Evolutionary conservation across 345 rosid species (phyloP).

Genomic region (Toxicodendron radicans): DNA sequence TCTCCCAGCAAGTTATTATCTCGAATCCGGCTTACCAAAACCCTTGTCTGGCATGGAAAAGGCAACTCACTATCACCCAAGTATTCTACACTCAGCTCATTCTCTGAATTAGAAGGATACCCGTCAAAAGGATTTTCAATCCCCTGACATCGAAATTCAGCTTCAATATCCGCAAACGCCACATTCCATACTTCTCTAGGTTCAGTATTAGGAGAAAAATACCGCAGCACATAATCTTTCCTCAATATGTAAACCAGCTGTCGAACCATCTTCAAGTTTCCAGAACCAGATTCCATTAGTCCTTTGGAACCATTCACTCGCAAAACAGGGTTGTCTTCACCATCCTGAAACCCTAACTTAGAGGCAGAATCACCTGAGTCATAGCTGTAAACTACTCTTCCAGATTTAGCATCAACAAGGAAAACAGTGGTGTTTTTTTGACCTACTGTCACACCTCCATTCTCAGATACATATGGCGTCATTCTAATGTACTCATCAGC

Average conservation of each 20-base stretch:
- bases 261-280: conserved; percentile 24
- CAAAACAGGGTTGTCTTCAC: conserved; percentile 30
- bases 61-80: conserved; percentile 20
- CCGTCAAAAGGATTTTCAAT: conserved; percentile 18
- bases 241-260: conserved; percentile 51
- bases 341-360: conserved; percentile 16
- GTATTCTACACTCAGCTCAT: conserved; percentile 22
- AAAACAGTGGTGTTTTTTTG: conserved; percentile 51
- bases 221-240: conserved; percentile 57
- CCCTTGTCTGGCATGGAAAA: conserved; percentile 37
- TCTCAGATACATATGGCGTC: conserved; percentile 47
- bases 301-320: conserved; percentile 31
- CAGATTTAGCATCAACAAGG: conserved; percentile 59
- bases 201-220: conserved; percentile 45
- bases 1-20: conserved; percentile 38
- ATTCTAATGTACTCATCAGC: conserved; percentile 53
- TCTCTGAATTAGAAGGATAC: conserved; percentile 15
- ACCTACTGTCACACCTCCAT: conserved; percentile 58
- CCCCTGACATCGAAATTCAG: conserved; percentile 51
- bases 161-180: conserved; percentile 58
- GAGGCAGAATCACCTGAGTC: conserved; percentile 37
- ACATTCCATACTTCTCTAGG: conserved; percentile 55
- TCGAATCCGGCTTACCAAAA: conserved; percentile 41
- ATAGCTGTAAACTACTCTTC: conserved; percentile 45
- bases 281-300: conserved; percentile 29